phyloP scores from a whole-genome alignment of 225 moss, liverwort and hornwort genomes.

The Pleurozium schreberi region DNA sequence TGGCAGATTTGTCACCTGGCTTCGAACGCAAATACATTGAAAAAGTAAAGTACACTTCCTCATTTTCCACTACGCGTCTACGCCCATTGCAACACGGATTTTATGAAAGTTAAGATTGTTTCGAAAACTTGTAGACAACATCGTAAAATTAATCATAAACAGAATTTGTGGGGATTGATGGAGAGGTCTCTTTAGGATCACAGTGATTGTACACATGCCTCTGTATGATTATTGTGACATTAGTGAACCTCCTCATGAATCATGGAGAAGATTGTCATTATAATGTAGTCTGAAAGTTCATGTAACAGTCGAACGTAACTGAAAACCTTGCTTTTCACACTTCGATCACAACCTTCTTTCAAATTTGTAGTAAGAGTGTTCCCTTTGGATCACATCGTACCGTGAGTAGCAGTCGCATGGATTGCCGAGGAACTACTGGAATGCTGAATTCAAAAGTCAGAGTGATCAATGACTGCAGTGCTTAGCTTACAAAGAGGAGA shows the following conservation, averaged over 20 bases:
- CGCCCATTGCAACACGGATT: not conserved
- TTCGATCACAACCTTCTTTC: not conserved
- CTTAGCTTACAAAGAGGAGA: conserved; percentile 6
- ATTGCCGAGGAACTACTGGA: not conserved
- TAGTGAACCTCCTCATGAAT: not conserved
- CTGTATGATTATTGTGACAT: not conserved
- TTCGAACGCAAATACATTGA: conserved; percentile 11
- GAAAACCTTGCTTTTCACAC: not conserved
- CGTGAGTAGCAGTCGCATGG: not conserved
- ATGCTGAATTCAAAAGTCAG: not conserved
- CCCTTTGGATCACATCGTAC: not conserved
- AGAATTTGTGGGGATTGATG: not conserved
- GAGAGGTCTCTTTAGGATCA: too few relatives aligned
- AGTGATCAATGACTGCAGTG: not conserved
- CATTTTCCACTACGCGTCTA: not conserved
- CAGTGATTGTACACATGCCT: not conserved
- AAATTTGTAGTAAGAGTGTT: not conserved
- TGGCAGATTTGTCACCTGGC: conserved; percentile 6
- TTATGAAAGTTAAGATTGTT: not conserved
- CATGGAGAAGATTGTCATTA: not conserved
- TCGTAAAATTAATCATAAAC: not conserved
- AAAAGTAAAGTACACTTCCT: not conserved
- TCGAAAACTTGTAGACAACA: not conserved
- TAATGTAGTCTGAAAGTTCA: not conserved
- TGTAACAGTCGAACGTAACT: too few relatives aligned